These are phyloP conservation scores for Dimargaris cristalligena DNA, from an alignment of 192 early-diverging fungal genomes.

Conservation along the genomic window DNA sequence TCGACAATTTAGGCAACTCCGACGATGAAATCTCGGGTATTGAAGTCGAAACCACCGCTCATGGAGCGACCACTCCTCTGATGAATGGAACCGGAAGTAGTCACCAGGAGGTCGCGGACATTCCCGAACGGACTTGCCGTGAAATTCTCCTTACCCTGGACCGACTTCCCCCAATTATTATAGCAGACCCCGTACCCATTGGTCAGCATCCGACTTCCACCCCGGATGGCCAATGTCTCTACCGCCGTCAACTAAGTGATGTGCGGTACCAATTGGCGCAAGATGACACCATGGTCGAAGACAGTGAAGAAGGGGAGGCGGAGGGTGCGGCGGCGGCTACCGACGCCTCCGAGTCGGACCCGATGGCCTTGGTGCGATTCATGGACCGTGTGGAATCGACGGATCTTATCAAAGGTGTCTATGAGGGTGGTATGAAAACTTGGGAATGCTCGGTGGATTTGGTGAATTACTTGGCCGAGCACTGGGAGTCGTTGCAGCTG, in stretches of 20 bases:
- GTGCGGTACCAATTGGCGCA: constrained; percentile 70
- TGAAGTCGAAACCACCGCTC: not conserved
- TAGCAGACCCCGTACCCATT: not conserved
- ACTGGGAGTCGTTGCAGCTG: constrained; percentile 16
- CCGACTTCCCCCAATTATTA: not conserved
- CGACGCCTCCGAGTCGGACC: not conserved
- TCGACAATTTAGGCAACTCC: not conserved
- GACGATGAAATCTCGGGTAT: not conserved
- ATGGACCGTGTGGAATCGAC: constrained; percentile 17
- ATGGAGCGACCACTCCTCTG: not conserved
- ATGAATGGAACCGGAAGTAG: not conserved
- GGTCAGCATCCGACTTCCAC: constrained; percentile 12
- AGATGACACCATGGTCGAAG: constrained; percentile 42
- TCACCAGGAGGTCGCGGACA: no score
- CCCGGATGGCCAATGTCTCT: constrained; percentile 23
- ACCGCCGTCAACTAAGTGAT: constrained; percentile 58
- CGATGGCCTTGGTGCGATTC: not conserved
- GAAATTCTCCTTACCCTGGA: not conserved
- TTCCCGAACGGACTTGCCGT: not conserved
- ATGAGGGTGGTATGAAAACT: constrained; percentile 93
- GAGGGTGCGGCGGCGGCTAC: not conserved
- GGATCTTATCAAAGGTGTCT: constrained; percentile 78
- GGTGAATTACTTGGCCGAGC: constrained; percentile 42
- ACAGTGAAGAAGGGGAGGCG: constrained; percentile 14
- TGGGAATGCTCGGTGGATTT: constrained; percentile 93